Conservation (phyloP, 2,329 filamentous ascomycete genomes). For the Apiospora pterosperma region DNA sequence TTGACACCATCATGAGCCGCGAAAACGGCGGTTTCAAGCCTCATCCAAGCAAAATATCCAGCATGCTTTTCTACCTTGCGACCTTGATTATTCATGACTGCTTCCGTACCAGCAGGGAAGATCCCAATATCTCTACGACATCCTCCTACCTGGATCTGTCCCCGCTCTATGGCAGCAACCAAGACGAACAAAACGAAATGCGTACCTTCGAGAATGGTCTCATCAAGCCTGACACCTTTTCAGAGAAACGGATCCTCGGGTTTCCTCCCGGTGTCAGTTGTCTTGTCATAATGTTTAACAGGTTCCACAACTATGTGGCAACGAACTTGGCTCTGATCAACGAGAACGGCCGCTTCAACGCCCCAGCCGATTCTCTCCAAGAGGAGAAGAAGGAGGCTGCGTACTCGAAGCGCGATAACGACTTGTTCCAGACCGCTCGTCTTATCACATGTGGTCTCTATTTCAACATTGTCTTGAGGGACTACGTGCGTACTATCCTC, state of each 20-base stretch:
- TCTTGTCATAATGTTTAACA: slow-evolving; percentile 73
- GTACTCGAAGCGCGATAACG: slow-evolving; percentile 33
- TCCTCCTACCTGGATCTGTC: slow-evolving; percentile 71
- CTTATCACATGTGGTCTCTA: slow-evolving; percentile 54
- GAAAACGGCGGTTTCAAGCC: slow-evolving; percentile 47
- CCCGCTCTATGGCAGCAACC: slow-evolving; percentile 67
- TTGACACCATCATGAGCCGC: slow-evolving; percentile 65
- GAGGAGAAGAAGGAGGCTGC: slow-evolving; percentile 32
- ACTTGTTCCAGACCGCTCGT: slow-evolving; percentile 36
- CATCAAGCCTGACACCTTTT: slow-evolving; percentile 70
- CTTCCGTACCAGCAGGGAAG: slow-evolving; percentile 6
- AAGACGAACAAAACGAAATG: slow-evolving; percentile 62
- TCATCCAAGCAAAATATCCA: slow-evolving; percentile 71
- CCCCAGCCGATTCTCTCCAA: slow-evolving; percentile 48
- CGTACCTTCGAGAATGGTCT: slow-evolving; percentile 68
- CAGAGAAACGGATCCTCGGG: slow-evolving; percentile 65
- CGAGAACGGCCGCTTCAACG: slow-evolving; percentile 73
- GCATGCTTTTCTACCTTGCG: slow-evolving; percentile 72
- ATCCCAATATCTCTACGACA: slow-evolving; percentile 48
- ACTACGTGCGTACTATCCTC: slow-evolving; percentile 36
- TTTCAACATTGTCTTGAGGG: slow-evolving; percentile 43
- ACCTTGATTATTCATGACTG: slow-evolving; percentile 57
- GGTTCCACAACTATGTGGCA: slow-evolving; percentile 85
- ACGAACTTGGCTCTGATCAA: slow-evolving; percentile 81
- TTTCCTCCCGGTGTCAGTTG: slow-evolving; percentile 72